These are phyloP conservation scores for Capsicum pubescens DNA, from an alignment of 257 asterid genomes.

Conservation along the genomic window DNA sequence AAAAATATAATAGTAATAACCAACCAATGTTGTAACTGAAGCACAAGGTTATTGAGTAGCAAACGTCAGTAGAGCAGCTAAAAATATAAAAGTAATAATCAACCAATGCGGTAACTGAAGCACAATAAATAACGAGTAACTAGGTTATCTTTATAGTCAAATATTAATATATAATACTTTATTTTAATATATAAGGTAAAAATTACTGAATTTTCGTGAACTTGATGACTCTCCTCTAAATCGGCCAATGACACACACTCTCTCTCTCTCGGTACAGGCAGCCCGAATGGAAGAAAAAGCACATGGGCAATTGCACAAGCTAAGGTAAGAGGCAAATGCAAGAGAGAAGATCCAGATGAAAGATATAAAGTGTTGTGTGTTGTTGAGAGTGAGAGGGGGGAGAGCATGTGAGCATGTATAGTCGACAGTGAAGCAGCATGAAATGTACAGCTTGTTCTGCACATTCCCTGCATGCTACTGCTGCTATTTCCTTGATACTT, in stretches of 20 bases:
- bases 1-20: too few species aligned
- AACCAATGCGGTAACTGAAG: too few species aligned
- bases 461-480: constrained; percentile 85
- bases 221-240: background rate
- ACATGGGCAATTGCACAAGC: constrained; percentile 24
- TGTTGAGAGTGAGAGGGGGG: constrained; percentile 28
- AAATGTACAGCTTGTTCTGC: constrained; percentile 93
- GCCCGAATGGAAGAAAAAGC: background rate
- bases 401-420: constrained; percentile 65
- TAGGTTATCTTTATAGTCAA: too few species aligned
- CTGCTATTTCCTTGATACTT: constrained; percentile 22
- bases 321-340: constrained; percentile 36
- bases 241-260: too few species aligned
- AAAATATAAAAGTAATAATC: too few species aligned
- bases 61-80: too few species aligned
- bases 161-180: too few species aligned
- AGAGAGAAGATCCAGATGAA: background rate
- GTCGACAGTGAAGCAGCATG: constrained; percentile 68
- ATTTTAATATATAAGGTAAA: too few species aligned
- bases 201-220: background rate
- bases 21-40: too few species aligned
- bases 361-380: constrained; percentile 39
- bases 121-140: too few species aligned
- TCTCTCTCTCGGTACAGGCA: background rate
- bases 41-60: too few species aligned